These are phyloP conservation scores for Tripterygium wilfordii DNA, from an alignment of 177 flowering plant species.

Conservation along the genomic window DNA sequence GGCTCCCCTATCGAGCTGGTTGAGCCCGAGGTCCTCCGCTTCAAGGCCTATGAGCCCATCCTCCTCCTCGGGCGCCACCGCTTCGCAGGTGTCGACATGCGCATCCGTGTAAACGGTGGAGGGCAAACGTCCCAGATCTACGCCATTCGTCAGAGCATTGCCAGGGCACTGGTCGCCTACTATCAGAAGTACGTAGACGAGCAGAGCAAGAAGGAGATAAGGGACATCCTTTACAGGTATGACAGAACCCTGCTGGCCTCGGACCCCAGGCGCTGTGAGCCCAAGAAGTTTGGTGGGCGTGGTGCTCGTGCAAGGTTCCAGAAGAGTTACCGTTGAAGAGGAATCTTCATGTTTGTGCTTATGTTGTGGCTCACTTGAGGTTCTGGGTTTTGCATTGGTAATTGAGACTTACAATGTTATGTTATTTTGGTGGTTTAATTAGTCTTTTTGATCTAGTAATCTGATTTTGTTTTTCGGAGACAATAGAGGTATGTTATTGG, in stretches of 20 bases:
- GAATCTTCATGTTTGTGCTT: background rate
- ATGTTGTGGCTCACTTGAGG: too few species aligned
- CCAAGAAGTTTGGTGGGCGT: slow-evolving; percentile 33
- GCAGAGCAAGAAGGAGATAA: slow-evolving; percentile 30
- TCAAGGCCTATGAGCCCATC: slow-evolving; percentile 33
- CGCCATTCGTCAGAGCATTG: slow-evolving; percentile 27
- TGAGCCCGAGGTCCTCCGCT: slow-evolving; percentile 33
- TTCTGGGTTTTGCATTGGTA: too few species aligned
- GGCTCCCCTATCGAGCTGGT: slow-evolving; percentile 30
- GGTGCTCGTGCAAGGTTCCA: slow-evolving; percentile 37
- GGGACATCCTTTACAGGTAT: slow-evolving; percentile 25
- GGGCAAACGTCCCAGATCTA: slow-evolving; percentile 32
- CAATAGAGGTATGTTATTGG: background rate
- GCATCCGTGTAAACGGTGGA: slow-evolving; percentile 31
- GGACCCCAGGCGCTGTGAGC: slow-evolving; percentile 30
- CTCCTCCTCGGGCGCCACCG: slow-evolving; percentile 31
- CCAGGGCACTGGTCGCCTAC: slow-evolving; percentile 29
- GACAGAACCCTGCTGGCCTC: slow-evolving; percentile 30
- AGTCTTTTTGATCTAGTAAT: background rate
- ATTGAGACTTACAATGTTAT: background rate
- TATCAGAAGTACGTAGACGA: slow-evolving; percentile 36
- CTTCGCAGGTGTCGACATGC: slow-evolving; percentile 34
- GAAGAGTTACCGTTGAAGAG: slow-evolving; percentile 27
- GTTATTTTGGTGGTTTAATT: background rate
- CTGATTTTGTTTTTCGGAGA: background rate